Evolutionary conservation across 495 filamentous ascomycete species (phyloP), one percentile per base, ranked within the genome.

Genomic region (Podospora didyma): DNA sequence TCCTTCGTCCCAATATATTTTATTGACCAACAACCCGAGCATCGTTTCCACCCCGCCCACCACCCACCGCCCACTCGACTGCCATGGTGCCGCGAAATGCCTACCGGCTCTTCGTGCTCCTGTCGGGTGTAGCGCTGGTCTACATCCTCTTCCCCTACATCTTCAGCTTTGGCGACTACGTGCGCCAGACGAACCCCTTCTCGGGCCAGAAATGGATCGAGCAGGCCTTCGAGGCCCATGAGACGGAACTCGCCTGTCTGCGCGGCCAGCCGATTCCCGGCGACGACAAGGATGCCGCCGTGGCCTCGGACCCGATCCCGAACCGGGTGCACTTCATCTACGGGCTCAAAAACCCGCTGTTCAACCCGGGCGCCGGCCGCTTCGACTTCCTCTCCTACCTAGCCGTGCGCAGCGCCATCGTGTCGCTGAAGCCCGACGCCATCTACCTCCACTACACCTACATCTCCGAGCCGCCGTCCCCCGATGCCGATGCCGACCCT

Each of bases 321-420:
- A 78, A 77, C 52, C 62, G 74, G 31, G 75, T 78, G 24, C 75
- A 79, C 60, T 72, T 78, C 59, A 73, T 76, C 34, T 79, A 66
- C 62, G 68, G 73, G 7, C 70, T 74, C 42, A 69, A 69, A 46
- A 74, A 74, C 55, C 73, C 73, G 14, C 68, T 66, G 31, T 53
- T 62, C 4, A 63, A 69, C 50, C 67, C 69, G 0, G 67, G 63
- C 37, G 71, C 61, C 24, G 71, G 70, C 34, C 69, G 64, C 28
- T 72, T 79, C 58, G 67, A 72, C 54, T 78, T 79, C 56, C 64
- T 78, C 46, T 68, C 60, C 59, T 79, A 78, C 66, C 65, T 79
- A 16, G 69, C 76, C 21, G 49, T 79, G 41, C 71, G 72, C 39
- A 72, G 71, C 49, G 75, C 75, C 16, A 54, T 77, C 19, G 64